Evolutionary conservation across 176 grass and related monocot genomes (phyloP).

Genomic region (Carex myosuroides): DNA sequence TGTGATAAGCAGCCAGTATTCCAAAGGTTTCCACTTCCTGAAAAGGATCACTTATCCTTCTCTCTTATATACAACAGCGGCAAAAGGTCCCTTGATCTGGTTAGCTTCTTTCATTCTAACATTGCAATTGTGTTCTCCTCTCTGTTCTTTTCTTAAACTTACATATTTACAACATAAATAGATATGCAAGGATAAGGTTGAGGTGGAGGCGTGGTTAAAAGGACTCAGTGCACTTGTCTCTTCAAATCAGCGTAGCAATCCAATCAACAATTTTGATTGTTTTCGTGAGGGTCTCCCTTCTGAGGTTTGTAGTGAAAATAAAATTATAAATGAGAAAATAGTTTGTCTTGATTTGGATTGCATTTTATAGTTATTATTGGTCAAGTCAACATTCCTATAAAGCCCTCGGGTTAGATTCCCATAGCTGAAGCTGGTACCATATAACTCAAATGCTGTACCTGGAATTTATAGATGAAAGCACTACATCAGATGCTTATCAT

Average conservation of each 20-base stretch:
- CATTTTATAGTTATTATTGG: neutral
- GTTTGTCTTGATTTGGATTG: neutral
- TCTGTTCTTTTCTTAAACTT: neutral
- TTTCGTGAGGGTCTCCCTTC: constrained; percentile 32
- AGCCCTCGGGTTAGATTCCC: neutral
- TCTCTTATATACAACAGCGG: constrained; percentile 85
- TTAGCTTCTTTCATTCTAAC: constrained; percentile 1
- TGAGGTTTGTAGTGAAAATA: constrained; percentile 39
- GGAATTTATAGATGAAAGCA: neutral
- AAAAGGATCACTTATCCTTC: constrained; percentile 91
- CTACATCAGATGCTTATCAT: neutral
- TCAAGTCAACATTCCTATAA: neutral
- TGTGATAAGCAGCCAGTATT: constrained; percentile 68
- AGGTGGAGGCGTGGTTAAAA: constrained; percentile 72
- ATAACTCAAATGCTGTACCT: neutral
- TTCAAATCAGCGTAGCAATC: constrained; percentile 36
- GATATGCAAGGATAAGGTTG: constrained; percentile 97
- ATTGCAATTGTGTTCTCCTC: neutral
- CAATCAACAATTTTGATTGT: constrained; percentile 33
- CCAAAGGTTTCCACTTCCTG: constrained; percentile 80
- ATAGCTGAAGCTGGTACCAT: neutral
- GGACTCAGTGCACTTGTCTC: constrained; percentile 67
- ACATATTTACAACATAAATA: constrained; percentile 21
- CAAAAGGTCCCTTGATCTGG: constrained; percentile 94
- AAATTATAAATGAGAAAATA: neutral